Percentiles rank a stretch among this genome's conserved stretches.
These are phyloP conservation scores for Rhynchospora breviuscula DNA, from an alignment of 176 grass and related monocot species.

Conservation along the genomic window DNA sequence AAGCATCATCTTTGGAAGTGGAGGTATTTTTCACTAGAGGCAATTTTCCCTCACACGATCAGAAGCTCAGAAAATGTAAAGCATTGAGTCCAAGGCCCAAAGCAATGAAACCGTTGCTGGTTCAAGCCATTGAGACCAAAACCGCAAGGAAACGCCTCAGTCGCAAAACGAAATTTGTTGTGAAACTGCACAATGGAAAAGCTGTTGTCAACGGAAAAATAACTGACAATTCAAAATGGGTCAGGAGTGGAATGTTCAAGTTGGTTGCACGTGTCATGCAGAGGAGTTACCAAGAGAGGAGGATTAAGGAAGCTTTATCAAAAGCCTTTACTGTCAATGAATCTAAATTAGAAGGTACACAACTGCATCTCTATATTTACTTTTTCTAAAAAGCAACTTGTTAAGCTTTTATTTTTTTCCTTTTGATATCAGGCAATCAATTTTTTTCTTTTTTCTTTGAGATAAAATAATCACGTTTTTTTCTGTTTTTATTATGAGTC, in stretches of 20 bases:
- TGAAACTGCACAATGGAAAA: neutral
- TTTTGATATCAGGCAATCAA: neutral
- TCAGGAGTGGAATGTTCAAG: neutral
- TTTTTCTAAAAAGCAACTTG: neutral
- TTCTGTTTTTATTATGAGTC: neutral
- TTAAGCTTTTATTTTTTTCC: neutral
- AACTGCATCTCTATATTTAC: neutral
- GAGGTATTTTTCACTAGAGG: neutral
- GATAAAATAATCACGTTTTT: neutral
- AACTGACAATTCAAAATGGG: conserved; percentile 11
- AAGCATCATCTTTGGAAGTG: neutral
- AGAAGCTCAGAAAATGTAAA: neutral
- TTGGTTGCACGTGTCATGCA: neutral
- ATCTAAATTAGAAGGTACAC: neutral
- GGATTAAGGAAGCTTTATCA: neutral
- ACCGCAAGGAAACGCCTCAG: neutral
- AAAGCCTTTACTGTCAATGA: neutral
- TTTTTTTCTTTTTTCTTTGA: neutral
- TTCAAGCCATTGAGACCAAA: neutral
- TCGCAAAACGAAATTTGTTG: neutral
- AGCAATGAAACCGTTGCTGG: neutral
- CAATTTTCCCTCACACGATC: neutral
- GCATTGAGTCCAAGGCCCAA: neutral
- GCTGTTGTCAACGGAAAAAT: neutral
- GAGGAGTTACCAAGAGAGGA: neutral